Base-by-base conservation (phyloP, 352 stramenopile species). In the Pythium monospermum region DNA sequence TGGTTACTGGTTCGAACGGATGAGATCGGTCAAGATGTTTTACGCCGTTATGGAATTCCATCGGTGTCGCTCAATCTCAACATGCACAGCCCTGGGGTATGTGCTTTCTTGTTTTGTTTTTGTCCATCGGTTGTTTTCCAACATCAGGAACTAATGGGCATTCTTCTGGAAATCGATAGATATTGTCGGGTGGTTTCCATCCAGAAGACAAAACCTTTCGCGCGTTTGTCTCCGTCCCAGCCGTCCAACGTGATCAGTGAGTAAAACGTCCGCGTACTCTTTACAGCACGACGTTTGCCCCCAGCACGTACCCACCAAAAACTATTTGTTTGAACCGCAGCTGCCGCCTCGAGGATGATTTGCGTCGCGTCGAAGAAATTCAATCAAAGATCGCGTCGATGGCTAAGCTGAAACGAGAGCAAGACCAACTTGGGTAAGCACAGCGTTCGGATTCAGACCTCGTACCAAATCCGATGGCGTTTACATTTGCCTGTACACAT, bases 1-100 rank as follows among this genome's bases (percentile, higher is more conserved):
- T 67, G 59, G 59, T 22, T 67, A 0, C 28, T 67, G 11, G 59
- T 67, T 3, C 43, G 26, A 33, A 51, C 25, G 13, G 59, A 67
- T 19, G 38, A 56, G 3, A 54, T 61, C 8, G 59, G 59, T 16
- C 22, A 37, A 51, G 13, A 49, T 8, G 23, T 67, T 23, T 26
- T 67, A 3, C 27, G 21, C 0, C 21, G 39, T 22, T 61, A 53
- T 26, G 59, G 52, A 0, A 39, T 67, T 25, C 26, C 59, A 8
- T 61, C 31, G 6, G 48, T 61, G 16, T 52, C 59, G 2, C 25
- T 41, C 4, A 52, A 28, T 21, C 45, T 67, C 16, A 67, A 61
- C 53, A 54, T 67, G 41, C 59, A 67, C 25, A 67, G 52, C 26
- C 47, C 25, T 11, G 59, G 59, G 19, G 59, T 67, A 59, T 11